These are phyloP conservation scores for Hyphodiscus sp. DNA, from an alignment of 2,329 filamentous ascomycete species.

Conservation along the genomic window DNA sequence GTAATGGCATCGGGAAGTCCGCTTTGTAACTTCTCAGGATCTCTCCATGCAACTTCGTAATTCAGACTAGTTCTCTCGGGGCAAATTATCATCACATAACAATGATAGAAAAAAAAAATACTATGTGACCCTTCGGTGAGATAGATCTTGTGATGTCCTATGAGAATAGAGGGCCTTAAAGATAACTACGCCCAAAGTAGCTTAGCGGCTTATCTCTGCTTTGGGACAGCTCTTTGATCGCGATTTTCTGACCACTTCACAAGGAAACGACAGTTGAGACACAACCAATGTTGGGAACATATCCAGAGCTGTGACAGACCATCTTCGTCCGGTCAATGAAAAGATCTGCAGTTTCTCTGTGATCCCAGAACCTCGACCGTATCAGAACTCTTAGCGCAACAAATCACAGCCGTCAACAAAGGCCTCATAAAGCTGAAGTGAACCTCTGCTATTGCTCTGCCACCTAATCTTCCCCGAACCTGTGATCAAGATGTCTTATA, in stretches of 20 bases:
- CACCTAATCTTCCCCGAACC: background rate
- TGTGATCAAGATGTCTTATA: slow-evolving; percentile 70
- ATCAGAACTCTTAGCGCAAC: background rate
- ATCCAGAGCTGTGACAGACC: background rate
- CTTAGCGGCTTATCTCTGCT: background rate
- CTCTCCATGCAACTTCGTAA: no score
- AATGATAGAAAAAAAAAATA: no score
- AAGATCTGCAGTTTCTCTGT: background rate
- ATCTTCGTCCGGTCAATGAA: background rate
- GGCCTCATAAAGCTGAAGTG: background rate
- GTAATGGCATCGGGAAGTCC: no score
- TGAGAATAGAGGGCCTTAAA: no score
- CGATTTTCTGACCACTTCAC: background rate
- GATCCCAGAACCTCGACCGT: background rate
- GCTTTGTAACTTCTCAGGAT: no score
- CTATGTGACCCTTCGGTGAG: no score
- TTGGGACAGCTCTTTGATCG: background rate
- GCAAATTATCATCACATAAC: no score
- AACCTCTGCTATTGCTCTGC: background rate
- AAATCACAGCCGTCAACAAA: background rate
- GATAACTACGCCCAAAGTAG: no score
- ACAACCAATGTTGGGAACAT: background rate
- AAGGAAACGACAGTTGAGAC: background rate
- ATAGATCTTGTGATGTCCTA: no score
- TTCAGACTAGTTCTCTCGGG: no score